These are phyloP conservation scores for Elsinoe fawcettii DNA, from an alignment of 2,329 filamentous ascomycete genomes.

Conservation along the genomic window DNA sequence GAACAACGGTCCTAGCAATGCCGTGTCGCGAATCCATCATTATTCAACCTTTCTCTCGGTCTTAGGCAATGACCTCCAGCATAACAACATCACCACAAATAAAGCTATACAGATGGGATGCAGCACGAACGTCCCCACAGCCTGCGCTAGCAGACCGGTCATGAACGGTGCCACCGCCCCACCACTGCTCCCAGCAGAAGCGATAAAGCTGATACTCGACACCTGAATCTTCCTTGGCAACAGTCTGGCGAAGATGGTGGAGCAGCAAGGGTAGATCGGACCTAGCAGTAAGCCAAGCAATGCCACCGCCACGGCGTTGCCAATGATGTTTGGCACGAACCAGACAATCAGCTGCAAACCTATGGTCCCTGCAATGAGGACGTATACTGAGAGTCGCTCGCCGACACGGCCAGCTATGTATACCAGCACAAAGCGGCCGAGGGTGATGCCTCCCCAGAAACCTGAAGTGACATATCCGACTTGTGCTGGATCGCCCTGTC, in stretches of 20 bases:
- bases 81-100: conserved; percentile 57
- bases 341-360: conserved; percentile 70
- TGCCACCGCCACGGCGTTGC: conserved; percentile 40
- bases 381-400: conserved; percentile 61
- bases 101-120: conserved; percentile 59
- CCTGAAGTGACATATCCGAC: conserved; percentile 74
- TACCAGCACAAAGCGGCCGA: conserved; percentile 58
- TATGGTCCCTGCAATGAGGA: conserved; percentile 53
- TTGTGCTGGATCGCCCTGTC: conserved; percentile 58
- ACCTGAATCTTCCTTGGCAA: conserved; percentile 55
- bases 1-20: no score
- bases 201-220: conserved; percentile 59
- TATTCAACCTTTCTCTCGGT: conserved; percentile 55
- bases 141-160: conserved; percentile 57
- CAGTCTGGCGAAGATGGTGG: conserved; percentile 54
- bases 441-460: conserved; percentile 49
- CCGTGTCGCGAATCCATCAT: no score
- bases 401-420: conserved; percentile 59
- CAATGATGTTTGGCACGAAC: conserved; percentile 66
- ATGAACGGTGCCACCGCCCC: conserved; percentile 60
- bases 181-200: conserved; percentile 60
- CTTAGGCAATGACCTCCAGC: conserved; percentile 55
- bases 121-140: conserved; percentile 55
- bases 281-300: conserved; percentile 69
- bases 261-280: conserved; percentile 69